Conservation (phyloP, 495 filamentous ascomycete genomes). For the Penicillium samsonianum region DNA sequence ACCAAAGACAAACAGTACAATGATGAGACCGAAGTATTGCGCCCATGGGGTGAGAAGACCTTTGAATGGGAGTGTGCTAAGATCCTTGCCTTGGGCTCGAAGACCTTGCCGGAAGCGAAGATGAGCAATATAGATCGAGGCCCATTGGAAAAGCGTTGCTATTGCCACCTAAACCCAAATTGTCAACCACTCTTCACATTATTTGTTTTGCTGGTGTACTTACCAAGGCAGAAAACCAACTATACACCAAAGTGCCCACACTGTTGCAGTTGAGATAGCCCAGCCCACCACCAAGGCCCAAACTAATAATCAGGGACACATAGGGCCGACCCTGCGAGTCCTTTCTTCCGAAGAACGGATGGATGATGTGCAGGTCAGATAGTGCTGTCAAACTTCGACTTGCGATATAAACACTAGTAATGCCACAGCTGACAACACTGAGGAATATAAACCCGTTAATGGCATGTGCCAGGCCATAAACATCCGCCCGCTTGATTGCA, state of each 20-base stretch:
- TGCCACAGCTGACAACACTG: conserved; percentile 32
- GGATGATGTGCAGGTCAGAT: conserved; percentile 28
- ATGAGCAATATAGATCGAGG: conserved; percentile 60
- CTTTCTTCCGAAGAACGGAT: conserved; percentile 31
- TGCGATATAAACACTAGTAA: conserved; percentile 33
- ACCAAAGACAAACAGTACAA: conserved; percentile 62
- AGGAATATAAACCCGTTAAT: conserved; percentile 37
- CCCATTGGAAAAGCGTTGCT: conserved; percentile 45
- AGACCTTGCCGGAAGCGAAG: conserved; percentile 62
- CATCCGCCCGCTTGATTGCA: conserved; percentile 29
- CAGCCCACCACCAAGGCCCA: conserved; percentile 27
- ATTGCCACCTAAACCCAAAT: conserved; percentile 25
- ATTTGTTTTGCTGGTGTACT: neutral
- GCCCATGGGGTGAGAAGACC: conserved; percentile 60
- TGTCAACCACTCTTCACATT: neutral
- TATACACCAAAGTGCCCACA: conserved; percentile 27
- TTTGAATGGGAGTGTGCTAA: conserved; percentile 55
- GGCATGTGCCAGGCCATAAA: conserved; percentile 27
- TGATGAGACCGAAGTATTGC: conserved; percentile 55
- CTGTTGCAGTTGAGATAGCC: conserved; percentile 32
- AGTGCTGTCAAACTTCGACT: conserved; percentile 33
- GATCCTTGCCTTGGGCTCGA: conserved; percentile 53
- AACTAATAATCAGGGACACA: conserved; percentile 25
- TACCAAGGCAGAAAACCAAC: conserved; percentile 34
- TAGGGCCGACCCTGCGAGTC: conserved; percentile 28